Conservation (phyloP, 495 filamentous ascomycete species). For the Viridothelium virens region DNA sequence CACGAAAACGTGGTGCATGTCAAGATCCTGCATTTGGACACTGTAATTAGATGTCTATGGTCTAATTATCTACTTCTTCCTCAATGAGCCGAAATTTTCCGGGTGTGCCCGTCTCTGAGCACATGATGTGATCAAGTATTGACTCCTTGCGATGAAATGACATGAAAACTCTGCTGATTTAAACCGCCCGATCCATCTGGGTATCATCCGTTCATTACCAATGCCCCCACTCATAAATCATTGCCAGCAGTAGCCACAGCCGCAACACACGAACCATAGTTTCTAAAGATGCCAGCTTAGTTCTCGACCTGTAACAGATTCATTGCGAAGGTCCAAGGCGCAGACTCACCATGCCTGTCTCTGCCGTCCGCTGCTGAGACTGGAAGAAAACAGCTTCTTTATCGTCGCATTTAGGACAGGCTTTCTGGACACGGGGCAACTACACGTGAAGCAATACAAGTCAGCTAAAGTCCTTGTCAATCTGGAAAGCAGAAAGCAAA, state of each 20-base stretch:
- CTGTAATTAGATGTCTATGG: no score
- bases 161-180: not conserved
- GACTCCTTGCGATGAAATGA: not conserved
- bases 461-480: slow-evolving; percentile 39
- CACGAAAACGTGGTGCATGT: no score
- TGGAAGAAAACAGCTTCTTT: slow-evolving; percentile 95
- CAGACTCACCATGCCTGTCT: slow-evolving; percentile 85
- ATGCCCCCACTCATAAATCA: not conserved
- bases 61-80: no score
- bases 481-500: not conserved
- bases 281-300: slow-evolving; percentile 48
- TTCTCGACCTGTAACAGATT: no score
- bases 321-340: no score
- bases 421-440: slow-evolving; percentile 77
- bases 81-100: no score
- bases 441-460: slow-evolving; percentile 41
- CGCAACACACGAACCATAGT: slow-evolving; percentile 95
- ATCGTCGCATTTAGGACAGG: slow-evolving; percentile 76
- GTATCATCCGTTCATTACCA: slow-evolving; percentile 1
- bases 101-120: not conserved
- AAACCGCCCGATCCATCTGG: not conserved
- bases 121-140: slow-evolving; percentile 5
- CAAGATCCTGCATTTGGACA: no score
- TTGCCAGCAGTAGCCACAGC: slow-evolving; percentile 50
- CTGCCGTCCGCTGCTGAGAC: slow-evolving; percentile 88